Evolutionary conservation across 495 filamentous ascomycete genomes (phyloP).

Genomic region (Daldinia childiae): DNA sequence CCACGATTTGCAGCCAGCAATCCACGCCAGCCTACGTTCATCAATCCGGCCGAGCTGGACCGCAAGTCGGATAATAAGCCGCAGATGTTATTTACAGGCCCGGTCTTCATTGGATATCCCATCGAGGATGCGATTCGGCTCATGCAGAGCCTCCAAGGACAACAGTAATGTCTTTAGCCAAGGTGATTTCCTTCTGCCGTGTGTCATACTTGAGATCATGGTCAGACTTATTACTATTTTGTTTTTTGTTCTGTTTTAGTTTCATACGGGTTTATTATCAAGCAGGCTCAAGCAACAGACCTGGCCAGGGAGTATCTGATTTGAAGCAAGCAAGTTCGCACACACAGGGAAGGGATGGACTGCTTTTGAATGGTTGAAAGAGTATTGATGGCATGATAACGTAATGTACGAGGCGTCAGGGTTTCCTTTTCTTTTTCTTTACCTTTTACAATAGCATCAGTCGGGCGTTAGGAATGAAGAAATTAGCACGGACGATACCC

Average conservation of each 20-base stretch:
- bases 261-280: neutral
- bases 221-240: neutral
- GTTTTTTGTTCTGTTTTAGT: neutral
- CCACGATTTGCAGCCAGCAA: slow-evolving; percentile 9
- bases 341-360: neutral
- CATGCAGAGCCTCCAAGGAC: slow-evolving; percentile 66
- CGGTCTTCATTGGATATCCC: slow-evolving; percentile 88
- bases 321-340: neutral
- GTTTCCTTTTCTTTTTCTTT: neutral
- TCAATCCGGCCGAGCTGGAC: slow-evolving; percentile 47
- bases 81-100: slow-evolving; percentile 82
- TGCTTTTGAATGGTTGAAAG: neutral
- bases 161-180: slow-evolving; percentile 21
- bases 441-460: slow-evolving; percentile 19
- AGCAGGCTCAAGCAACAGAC: neutral
- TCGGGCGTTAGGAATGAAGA: slow-evolving; percentile 12
- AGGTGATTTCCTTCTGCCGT: neutral
- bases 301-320: neutral
- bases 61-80: slow-evolving; percentile 51
- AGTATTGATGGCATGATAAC: neutral
- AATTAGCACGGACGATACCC: slow-evolving; percentile 29
- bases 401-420: neutral
- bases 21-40: slow-evolving; percentile 51
- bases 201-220: neutral
- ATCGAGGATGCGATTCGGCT: slow-evolving; percentile 78